phyloP scores from a whole-genome alignment of 2,329 filamentous ascomycete species.

The Fusarium keratoplasticum region DNA sequence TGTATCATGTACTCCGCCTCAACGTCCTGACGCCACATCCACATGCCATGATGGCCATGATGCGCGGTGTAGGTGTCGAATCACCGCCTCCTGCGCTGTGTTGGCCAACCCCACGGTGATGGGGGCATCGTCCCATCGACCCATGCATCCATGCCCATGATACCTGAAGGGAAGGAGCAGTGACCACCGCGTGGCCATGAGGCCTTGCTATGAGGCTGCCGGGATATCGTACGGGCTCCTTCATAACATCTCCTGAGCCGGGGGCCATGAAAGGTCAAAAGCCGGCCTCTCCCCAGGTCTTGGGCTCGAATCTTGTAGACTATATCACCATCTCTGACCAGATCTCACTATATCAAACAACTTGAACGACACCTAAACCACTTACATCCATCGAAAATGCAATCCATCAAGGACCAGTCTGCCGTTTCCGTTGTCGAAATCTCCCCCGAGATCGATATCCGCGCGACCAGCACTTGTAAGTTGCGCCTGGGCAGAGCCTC shows the following conservation, averaged over 20 bases:
- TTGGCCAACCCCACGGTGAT: conserved; percentile 43
- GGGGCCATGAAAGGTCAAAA: conserved; percentile 25
- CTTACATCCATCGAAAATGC: conserved; percentile 31
- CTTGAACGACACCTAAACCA: background rate
- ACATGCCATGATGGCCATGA: conserved; percentile 23
- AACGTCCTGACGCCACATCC: conserved; percentile 9
- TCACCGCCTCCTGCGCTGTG: conserved; percentile 39
- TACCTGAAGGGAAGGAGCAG: conserved; percentile 32
- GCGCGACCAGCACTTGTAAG: conserved; percentile 26
- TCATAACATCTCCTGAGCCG: conserved; percentile 35
- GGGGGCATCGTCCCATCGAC: conserved; percentile 41
- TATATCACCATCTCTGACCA: conserved; percentile 11
- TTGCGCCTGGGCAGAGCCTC: background rate
- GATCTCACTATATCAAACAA: background rate
- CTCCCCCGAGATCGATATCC: conserved; percentile 16
- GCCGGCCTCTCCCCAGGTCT: conserved; percentile 6
- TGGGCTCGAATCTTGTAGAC: background rate
- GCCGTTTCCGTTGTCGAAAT: conserved; percentile 32
- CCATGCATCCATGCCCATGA: conserved; percentile 45
- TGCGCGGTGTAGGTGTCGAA: conserved; percentile 12
- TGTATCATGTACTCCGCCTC: conserved; percentile 9
- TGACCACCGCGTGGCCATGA: conserved; percentile 45
- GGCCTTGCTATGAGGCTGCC: conserved; percentile 39
- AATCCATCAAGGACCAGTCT: conserved; percentile 38
- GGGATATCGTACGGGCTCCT: conserved; percentile 29